Evolutionary conservation across 2,329 filamentous ascomycete species (phyloP).

Genomic region (Fusarium beomiforme): DNA sequence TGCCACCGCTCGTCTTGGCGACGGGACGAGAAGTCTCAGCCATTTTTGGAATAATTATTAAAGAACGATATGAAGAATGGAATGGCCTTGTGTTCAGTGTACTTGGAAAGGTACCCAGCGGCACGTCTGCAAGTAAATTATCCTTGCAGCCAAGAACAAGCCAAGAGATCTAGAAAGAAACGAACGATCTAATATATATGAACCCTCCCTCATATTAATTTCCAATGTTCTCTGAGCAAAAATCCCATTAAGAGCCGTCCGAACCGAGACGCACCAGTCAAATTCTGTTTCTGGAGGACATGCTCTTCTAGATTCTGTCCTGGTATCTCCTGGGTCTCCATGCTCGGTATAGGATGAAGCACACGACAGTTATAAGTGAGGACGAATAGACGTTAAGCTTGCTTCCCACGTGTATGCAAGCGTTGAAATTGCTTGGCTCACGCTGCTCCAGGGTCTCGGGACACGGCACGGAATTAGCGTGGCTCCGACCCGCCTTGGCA

Average conservation of each 20-base stretch:
- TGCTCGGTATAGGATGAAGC: constrained; percentile 32
- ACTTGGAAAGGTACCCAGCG: not conserved
- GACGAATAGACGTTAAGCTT: constrained; percentile 27
- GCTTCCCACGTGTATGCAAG: constrained; percentile 34
- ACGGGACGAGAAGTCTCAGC: constrained; percentile 20
- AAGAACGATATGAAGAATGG: not conserved
- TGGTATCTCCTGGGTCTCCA: constrained; percentile 1
- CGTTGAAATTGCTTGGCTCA: constrained; percentile 38
- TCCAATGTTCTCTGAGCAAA: not conserved
- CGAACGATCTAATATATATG: constrained; percentile 21
- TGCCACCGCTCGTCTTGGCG: constrained; percentile 69
- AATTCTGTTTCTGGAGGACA: not conserved
- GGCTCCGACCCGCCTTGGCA: constrained; percentile 18
- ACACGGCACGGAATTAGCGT: constrained; percentile 32
- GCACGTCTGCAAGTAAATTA: constrained; percentile 4
- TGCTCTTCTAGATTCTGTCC: not conserved
- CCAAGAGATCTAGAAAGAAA: constrained; percentile 7
- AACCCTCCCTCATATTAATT: not conserved
- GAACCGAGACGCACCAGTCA: constrained; percentile 31
- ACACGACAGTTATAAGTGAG: constrained; percentile 24
- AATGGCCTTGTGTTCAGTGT: constrained; percentile 1
- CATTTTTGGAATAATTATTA: constrained; percentile 16
- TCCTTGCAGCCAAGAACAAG: constrained; percentile 23
- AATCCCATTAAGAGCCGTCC: constrained; percentile 14
- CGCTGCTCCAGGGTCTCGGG: constrained; percentile 22